Evolutionary conservation across 2,329 filamentous ascomycete species (phyloP), one percentile per base, ranked within the genome.

Genomic region (Aspergillus proliferans): DNA sequence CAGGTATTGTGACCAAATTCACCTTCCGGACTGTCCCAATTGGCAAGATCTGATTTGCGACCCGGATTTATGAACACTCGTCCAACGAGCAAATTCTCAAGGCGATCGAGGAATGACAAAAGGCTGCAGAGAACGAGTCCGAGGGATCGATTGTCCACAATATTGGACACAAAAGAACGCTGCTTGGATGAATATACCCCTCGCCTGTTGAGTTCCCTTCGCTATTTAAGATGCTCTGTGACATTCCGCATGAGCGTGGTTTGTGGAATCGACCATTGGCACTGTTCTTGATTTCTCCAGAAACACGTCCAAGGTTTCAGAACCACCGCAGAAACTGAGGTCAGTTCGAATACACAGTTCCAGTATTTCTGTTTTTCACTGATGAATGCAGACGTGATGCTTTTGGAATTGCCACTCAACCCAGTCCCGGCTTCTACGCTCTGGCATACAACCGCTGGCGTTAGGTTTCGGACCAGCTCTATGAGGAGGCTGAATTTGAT

Each of bases 1-100:
- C 21, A 50, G 8, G 54, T 50, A 57, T 69, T 6, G 64, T 69
- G 8, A 67, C 66, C 1, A 51, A 59, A 4, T 66, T 69, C 44
- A 62, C 64, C 43, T 44, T 68, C 2, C 51, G 55, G 36, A 53
- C 54, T 6, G 51, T 58, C 28, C 52, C 54, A 3, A 19, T 42
- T 6, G 49, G 54, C 45, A 49, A 55, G 3, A 26, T 47, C 4
- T 49, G 57, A 34, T 60, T 52, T 19, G 48, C 48, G 3, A 19
- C 58, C n/a, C 49, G 53, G 1, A 8, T 54, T 1, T 62, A 58
- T 48, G 28, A 26, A 21, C 36, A 6, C 33, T 34, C 26, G n/a
- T 15, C 9, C 33, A 34, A 34, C 33, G 33, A 34, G 33, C 33
- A 34, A n/a, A 34, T 34, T 34, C 33, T 34, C 33, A 34, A 34